Evolutionary conservation across 31 red algal genomes (phyloP), one percentile per base, ranked within the genome.

Genomic region (Endocladia muricata): DNA sequence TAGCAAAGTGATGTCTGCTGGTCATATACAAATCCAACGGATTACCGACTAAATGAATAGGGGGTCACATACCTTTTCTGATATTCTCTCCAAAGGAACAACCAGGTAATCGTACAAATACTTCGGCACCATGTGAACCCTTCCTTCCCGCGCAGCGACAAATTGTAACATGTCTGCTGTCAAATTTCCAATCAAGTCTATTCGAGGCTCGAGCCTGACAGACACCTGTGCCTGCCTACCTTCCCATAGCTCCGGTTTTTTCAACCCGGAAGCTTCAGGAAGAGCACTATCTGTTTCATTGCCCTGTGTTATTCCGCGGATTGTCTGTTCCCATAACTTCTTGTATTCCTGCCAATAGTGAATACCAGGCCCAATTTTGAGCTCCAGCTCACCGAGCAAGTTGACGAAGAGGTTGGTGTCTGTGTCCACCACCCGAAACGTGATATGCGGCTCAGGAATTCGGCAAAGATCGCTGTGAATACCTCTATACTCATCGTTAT

Each of bases 141-240:
- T 34, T 38, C 61, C 70, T 17, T 73, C 44, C 11, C 77, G 68
- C 36, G 41, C 34, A 26, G 41, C 29, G 62, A 76, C 38, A 37
- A 80, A 73, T n/a, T 52, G 47, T 52, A 80, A 43, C 34, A 90
- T 70, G 41, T 90, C 86, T 25, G 37, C 41, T 35, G 86, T 90
- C 41, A 90, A 77, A 41, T 90, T 78, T 11, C 86, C 86, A 43
- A 90, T 90, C 6, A 90, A 77, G 63, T 90, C 86, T 35, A 90
- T 74, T 56, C 78, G 56, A 11, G 86, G 86, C 41, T 90, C 82
- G 37, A 90, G 60, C 35, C 65, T 35, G 2, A 90, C 86, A 4
- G 60, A 70, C 31, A 90, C 61, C 40, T 76, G 31, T 23, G 68
- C 41, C 31, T 37, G 13, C 44, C 52, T 29, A 5, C 79, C 79